These are phyloP conservation scores for Nitzschia sp. DNA, from an alignment of 108 stramenopile species.

Conservation along the genomic window DNA sequence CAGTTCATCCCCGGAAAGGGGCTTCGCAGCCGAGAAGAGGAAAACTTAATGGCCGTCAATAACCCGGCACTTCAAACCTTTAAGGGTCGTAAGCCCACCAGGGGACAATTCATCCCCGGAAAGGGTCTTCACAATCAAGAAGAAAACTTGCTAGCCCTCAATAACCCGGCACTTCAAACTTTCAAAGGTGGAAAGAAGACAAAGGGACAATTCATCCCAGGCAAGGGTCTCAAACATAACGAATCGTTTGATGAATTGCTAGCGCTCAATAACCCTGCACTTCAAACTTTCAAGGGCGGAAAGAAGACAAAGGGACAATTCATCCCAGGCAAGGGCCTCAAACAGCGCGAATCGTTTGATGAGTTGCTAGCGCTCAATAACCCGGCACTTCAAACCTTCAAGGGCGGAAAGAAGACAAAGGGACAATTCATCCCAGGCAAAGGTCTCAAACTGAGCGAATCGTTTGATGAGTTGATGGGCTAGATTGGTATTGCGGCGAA, in stretches of 20 bases:
- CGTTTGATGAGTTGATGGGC: constrained; percentile 30
- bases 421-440: constrained; percentile 49
- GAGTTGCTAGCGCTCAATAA: constrained; percentile 48
- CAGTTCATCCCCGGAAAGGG: constrained; percentile 56
- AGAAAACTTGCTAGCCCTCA: constrained; percentile 27
- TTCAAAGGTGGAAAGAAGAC: constrained; percentile 41
- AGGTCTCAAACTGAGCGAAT: constrained; percentile 37
- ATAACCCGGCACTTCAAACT: constrained; percentile 43
- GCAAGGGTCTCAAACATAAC: constrained; percentile 43
- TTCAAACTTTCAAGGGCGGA: constrained; percentile 48
- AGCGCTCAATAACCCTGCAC: constrained; percentile 45
- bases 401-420: constrained; percentile 34
- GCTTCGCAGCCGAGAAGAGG: constrained; percentile 33
- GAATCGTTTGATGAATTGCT: constrained; percentile 41
- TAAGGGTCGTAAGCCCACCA: constrained; percentile 37
- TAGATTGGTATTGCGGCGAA: constrained; percentile 3
- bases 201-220: constrained; percentile 40
- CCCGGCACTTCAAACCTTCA: constrained; percentile 47
- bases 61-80: constrained; percentile 54
- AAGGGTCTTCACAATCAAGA: constrained; percentile 47
- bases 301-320: constrained; percentile 43
- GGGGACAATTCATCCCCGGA: constrained; percentile 52
- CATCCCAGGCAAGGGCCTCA: constrained; percentile 55
- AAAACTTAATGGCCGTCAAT: constrained; percentile 36
- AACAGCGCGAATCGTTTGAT: constrained; percentile 40